Conservation (phyloP, 1,284 basidiomycete species). For the Schizophyllum commune region DNA sequence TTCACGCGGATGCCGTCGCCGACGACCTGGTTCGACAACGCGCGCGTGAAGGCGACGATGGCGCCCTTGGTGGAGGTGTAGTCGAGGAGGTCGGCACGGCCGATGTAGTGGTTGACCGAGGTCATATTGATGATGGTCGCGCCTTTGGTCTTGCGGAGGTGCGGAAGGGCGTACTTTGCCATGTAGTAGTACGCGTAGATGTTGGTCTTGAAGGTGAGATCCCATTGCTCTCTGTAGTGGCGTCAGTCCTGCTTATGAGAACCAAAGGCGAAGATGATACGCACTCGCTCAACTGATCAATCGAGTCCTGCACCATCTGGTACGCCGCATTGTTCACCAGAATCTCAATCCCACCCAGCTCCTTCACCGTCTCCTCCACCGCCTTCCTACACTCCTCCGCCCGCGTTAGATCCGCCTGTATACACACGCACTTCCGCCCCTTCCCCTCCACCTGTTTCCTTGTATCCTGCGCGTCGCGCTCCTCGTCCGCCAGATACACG, state of each 20-base stretch:
- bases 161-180: slow-evolving; percentile 46
- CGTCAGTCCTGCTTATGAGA: too few relatives aligned
- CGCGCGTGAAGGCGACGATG: slow-evolving; percentile 47
- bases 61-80: slow-evolving; percentile 54
- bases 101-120: slow-evolving; percentile 53
- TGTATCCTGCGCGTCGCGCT: slow-evolving; percentile 35
- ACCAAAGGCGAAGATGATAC: too few relatives aligned
- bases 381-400: background rate
- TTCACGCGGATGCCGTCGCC: slow-evolving; percentile 53
- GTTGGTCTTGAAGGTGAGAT: slow-evolving; percentile 45
- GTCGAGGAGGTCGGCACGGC: slow-evolving; percentile 32
- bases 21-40: slow-evolving; percentile 46
- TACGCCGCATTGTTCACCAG: slow-evolving; percentile 62
- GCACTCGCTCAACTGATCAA: slow-evolving; percentile 5
- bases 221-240: background rate
- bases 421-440: background rate
- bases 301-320: slow-evolving; percentile 31
- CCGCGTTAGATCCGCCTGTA: background rate
- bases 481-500: slow-evolving; percentile 53
- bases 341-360: slow-evolving; percentile 43
- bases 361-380: slow-evolving; percentile 37
- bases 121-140: slow-evolving; percentile 57
- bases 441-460: background rate
- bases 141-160: slow-evolving; percentile 47
- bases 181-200: slow-evolving; percentile 51